A percentile compares a stretch with the other conserved stretches of the same genome.
phyloP scores from a whole-genome alignment of 257 asterid species.

The Orobanche coerulescens region DNA sequence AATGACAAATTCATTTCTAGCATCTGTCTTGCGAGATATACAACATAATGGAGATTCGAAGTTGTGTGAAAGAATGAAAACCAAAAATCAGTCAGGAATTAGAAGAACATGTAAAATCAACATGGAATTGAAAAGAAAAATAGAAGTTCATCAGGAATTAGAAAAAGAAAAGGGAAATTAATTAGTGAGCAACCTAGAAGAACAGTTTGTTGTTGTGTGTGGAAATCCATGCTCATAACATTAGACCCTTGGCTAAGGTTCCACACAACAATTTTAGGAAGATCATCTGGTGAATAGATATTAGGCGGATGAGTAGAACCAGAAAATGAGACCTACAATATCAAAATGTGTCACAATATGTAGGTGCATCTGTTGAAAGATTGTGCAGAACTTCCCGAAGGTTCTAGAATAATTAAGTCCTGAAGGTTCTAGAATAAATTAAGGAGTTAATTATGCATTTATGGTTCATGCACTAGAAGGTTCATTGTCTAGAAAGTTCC shows the following conservation, averaged over 20 bases:
- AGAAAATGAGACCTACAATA: constrained; percentile 71
- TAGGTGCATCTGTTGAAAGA: no score
- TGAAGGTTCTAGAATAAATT: no score
- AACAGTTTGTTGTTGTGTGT: constrained; percentile 90
- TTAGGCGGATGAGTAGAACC: constrained; percentile 71
- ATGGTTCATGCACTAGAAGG: no score
- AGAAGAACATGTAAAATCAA: background rate
- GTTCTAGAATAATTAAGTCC: no score
- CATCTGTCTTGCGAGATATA: constrained; percentile 5
- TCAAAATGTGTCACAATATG: constrained; percentile 17
- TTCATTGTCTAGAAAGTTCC: no score
- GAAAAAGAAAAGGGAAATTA: background rate
- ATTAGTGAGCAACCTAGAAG: constrained; percentile 59
- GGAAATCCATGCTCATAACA: constrained; percentile 98
- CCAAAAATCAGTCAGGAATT: background rate
- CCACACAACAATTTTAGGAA: constrained; percentile 79
- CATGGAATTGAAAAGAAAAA: constrained; percentile 5
- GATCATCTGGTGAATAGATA: constrained; percentile 81
- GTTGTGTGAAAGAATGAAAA: background rate
- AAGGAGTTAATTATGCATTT: no score
- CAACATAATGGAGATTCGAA: background rate
- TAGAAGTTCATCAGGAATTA: background rate
- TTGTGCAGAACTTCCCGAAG: no score
- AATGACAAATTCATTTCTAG: constrained; percentile 11
- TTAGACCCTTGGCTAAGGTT: constrained; percentile 91